A percentile compares a stretch with the other conserved stretches of the same genome.
Evolutionary conservation across 352 stramenopile genomes (phyloP).

Genomic region (Phytophthora citricola): DNA sequence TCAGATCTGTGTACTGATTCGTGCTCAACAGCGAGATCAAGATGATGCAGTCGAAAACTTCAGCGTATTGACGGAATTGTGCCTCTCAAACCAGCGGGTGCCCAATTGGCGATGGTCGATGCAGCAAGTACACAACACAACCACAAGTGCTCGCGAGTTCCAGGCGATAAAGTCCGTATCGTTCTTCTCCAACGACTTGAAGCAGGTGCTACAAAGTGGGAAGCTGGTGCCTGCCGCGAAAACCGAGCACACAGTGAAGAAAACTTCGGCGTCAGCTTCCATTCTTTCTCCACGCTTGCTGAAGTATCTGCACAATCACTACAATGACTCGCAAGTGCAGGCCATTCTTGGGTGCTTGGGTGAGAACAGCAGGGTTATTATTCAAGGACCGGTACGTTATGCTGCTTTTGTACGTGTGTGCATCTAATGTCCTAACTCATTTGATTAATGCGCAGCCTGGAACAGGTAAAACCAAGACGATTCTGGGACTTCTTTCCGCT

Average conservation of each 20-base stretch:
- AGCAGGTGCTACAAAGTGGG: conserved; percentile 56
- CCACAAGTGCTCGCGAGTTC: conserved; percentile 81
- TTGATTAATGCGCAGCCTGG: conserved; percentile 50
- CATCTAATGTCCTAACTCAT: conserved; percentile 1
- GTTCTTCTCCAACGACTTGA: conserved; percentile 60
- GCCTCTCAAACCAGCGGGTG: conserved; percentile 67
- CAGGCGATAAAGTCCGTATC: conserved; percentile 74
- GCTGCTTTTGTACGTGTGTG: not conserved
- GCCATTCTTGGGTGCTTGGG: conserved; percentile 76
- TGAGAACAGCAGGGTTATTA: conserved; percentile 70
- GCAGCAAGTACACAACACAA: conserved; percentile 77
- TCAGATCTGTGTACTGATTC: conserved; percentile 71
- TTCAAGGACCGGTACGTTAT: conserved; percentile 77
- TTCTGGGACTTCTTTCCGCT: conserved; percentile 74
- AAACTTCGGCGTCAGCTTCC: conserved; percentile 6
- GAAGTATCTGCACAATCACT: conserved; percentile 60
- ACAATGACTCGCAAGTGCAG: conserved; percentile 77
- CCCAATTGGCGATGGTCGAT: conserved; percentile 69
- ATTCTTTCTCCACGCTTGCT: conserved; percentile 55
- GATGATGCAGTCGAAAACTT: conserved; percentile 46
- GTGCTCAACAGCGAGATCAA: conserved; percentile 36
- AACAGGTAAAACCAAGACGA: conserved; percentile 87
- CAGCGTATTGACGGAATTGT: conserved; percentile 64
- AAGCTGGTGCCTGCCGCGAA: conserved; percentile 30
- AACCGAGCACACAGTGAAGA: conserved; percentile 7